Base-by-base conservation (phyloP, 257 asterid species). In the Capsicum baccatum region DNA sequence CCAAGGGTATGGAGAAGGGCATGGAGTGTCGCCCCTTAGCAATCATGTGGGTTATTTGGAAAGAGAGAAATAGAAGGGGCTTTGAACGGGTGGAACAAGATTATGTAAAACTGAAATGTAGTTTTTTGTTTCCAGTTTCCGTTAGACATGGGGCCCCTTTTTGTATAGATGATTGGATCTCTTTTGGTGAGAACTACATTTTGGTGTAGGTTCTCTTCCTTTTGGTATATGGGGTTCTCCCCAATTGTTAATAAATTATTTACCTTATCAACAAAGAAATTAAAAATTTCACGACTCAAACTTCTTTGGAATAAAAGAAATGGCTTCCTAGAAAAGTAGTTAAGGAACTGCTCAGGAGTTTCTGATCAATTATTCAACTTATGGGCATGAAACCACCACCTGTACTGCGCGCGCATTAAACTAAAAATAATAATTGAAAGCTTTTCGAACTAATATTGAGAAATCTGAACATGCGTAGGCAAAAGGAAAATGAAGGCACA, bases 31-130 rank as follows among this genome's bases (percentile, higher is more conserved):
- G 17, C 71, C 47, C 71, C 33, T 33, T 1, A 66, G 73, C 47
- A 66, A 66, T 66, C 73, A 66, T 33, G 73, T 66, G 73, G 42
- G 47, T 66, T 66, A 66, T 66, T 66, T 66, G 47, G 73, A 33
- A 66, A 12, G 17, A 64, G 70, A 64, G 10, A 66, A 66, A 66
- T 12, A 66, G 73, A 10, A 66, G n/a, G 47, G 47, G n/a, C 47
- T 66, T 33, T 66, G 47, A 66, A 66, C 3, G 69, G 39, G 69
- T 21, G 15, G 37, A 63, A 63, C 69, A 63, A 21, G 73, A 66
- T 66, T 13, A 33, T 66, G 42, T 66, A 66, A 12, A 66, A 13
- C 0, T 33, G 44, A 66, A 66, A 66, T 13, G 3, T 66, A 66
- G 47, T 42, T 66, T 66, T 57, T 1, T 33, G 47, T 33, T 33